Base-by-base conservation (phyloP, 345 rosid genomes). In the Theobroma cacao region DNA sequence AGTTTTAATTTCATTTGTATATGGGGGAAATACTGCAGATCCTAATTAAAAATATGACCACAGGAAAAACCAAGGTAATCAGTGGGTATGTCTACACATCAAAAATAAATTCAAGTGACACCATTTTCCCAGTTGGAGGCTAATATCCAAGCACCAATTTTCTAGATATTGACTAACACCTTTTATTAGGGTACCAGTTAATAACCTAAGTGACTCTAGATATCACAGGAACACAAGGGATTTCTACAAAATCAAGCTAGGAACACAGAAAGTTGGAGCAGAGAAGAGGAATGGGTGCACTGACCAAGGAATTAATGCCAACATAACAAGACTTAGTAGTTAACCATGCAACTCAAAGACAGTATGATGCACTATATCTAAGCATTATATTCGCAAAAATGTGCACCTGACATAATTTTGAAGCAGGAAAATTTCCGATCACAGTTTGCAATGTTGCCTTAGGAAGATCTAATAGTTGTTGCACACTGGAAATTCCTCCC, bases 11-110 rank as follows among this genome's bases (percentile, higher is more conserved):
- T 91, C 87, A 87, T 80, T 82, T 80, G 89, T 75, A 92, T 84
- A 33, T 79, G 82, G 2, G 99, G 98, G 66, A 95, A 95, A 71
- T 83, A 83, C 74, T 88, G 95, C 80, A 95, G 87, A 86, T 94
- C 99, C 99, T 93, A 86, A 77, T 33, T 34, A 80, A 28, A 33
- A 69, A 41, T n/a, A n/a, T 55, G 58, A 72, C 62, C 45, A 62
- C 30, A 48, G 31, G 56, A 34, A 28, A 41, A 24, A 36, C 26
- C 34, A 14, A 63, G 10, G 34, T 26, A 20, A 66, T 47, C 30
- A 77, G 76, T 58, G 61, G 45, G 33, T 13, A 53, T 22, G 38
- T 10, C 22, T 0, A 38, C 47, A 18, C 53, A 15, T 50, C 63
- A 61, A 11, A 18, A 60, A 80, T 56, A 63, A 77, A 24, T 11